phyloP scores from a whole-genome alignment of 768 basidiomycete genomes.

The Boletus subparvulus region DNA sequence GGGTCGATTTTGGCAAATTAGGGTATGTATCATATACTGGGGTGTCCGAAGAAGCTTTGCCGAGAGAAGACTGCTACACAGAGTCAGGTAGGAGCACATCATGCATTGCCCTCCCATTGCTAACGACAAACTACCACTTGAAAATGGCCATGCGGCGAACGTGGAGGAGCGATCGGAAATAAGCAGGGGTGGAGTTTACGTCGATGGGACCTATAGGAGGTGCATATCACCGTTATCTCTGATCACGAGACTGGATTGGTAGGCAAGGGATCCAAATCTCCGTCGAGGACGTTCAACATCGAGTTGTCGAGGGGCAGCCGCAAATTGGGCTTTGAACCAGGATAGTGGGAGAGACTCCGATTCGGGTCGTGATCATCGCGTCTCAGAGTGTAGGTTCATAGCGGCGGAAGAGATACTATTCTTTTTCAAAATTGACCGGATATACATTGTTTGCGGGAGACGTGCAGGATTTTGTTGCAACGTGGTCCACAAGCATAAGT shows the following conservation, averaged over 20 bases:
- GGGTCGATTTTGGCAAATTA: slow-evolving; percentile 2
- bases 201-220: background rate
- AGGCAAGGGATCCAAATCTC: background rate
- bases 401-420: background rate
- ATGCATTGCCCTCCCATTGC: background rate
- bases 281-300: background rate
- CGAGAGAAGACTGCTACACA: background rate
- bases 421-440: background rate
- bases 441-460: background rate
- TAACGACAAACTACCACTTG: background rate
- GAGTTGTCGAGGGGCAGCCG: background rate
- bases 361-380: slow-evolving; percentile 5
- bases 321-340: background rate
- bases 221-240: background rate
- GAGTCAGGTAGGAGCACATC: background rate
- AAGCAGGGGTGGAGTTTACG: slow-evolving; percentile 9
- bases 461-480: background rate
- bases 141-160: background rate
- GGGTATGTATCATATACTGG: background rate
- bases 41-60: slow-evolving; percentile 2
- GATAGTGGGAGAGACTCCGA: background rate
- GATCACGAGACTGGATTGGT: background rate
- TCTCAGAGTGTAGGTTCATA: background rate
- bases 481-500: background rate
- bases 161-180: slow-evolving; percentile 7